Percentiles rank a stretch among this genome's conserved stretches.
These are phyloP conservation scores for Colletotrichum echinochloae DNA, from an alignment of 2,329 filamentous ascomycete genomes.

Conservation along the genomic window DNA sequence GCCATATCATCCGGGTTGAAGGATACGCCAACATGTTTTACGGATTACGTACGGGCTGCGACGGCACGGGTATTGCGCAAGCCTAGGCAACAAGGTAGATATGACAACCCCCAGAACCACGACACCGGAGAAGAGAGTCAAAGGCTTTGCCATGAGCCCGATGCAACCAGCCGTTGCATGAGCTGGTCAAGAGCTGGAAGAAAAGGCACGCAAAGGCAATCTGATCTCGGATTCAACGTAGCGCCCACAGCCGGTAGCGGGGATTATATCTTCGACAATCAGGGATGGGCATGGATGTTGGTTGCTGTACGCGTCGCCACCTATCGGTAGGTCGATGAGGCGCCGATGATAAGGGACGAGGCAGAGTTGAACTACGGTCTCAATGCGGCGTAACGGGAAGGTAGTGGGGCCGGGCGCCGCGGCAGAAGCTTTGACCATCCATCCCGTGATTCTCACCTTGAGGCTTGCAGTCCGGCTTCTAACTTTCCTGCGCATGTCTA, in stretches of 20 bases:
- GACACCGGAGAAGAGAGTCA: not conserved
- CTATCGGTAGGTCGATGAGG: not conserved
- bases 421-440: constrained; percentile 14
- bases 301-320: not conserved
- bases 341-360: not conserved
- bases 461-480: not conserved
- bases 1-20: not conserved
- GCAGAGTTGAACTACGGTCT: not conserved
- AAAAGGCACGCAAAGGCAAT: not conserved
- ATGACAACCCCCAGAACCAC: not conserved
- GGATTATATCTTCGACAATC: not conserved
- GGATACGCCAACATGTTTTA: not conserved
- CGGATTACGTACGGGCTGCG: not conserved
- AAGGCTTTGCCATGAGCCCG: not conserved
- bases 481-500: not conserved
- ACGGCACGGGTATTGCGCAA: not conserved
- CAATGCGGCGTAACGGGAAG: not conserved
- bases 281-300: not conserved
- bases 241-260: not conserved
- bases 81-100: not conserved
- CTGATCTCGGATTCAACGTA: not conserved
- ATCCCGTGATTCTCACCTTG: not conserved
- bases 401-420: not conserved
- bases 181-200: not conserved
- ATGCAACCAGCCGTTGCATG: not conserved